A percentile compares a stretch with the other conserved stretches of the same genome.
Evolutionary conservation across 2,329 filamentous ascomycete species (phyloP).

Genomic region (Cladosporium sp.): DNA sequence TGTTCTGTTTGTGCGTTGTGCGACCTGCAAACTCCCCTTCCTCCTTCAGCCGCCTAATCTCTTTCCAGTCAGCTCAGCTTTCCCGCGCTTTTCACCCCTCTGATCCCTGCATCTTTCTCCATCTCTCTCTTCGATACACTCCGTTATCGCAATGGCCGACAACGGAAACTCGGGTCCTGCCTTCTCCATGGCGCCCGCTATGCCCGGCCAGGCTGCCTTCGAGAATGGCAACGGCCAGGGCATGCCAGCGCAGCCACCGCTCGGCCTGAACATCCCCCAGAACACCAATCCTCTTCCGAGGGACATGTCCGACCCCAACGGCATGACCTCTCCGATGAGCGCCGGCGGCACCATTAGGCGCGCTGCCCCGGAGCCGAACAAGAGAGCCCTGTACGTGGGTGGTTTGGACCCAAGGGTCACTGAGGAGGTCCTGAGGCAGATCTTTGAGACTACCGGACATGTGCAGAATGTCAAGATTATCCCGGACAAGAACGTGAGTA

Average conservation of each 20-base stretch:
- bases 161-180: slow-evolving; percentile 1
- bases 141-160: slow-evolving; percentile 7
- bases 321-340: slow-evolving; percentile 84
- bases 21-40: not conserved
- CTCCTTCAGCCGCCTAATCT: slow-evolving; percentile 6
- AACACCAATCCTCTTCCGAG: slow-evolving; percentile 95
- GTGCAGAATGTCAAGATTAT: slow-evolving; percentile 99
- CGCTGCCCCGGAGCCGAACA: slow-evolving; percentile 95
- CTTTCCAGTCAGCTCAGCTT: slow-evolving; percentile 10
- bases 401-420: slow-evolving; percentile 92
- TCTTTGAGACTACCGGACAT: slow-evolving; percentile 97
- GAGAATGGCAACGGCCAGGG: slow-evolving; percentile 68
- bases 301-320: slow-evolving; percentile 50
- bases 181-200: slow-evolving; percentile 8
- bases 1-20: slow-evolving; percentile 5
- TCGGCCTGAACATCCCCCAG: slow-evolving; percentile 70
- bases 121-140: not conserved
- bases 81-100: slow-evolving; percentile 3
- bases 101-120: slow-evolving; percentile 4
- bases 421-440: slow-evolving; percentile 92
- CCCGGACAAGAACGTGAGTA: slow-evolving; percentile 95
- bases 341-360: slow-evolving; percentile 77
- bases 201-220: slow-evolving; percentile 46
- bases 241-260: slow-evolving; percentile 78
- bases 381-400: slow-evolving; percentile 92